Evolutionary conservation across 768 basidiomycete species (phyloP).

Genomic region (Lyophyllum shimeji): DNA sequence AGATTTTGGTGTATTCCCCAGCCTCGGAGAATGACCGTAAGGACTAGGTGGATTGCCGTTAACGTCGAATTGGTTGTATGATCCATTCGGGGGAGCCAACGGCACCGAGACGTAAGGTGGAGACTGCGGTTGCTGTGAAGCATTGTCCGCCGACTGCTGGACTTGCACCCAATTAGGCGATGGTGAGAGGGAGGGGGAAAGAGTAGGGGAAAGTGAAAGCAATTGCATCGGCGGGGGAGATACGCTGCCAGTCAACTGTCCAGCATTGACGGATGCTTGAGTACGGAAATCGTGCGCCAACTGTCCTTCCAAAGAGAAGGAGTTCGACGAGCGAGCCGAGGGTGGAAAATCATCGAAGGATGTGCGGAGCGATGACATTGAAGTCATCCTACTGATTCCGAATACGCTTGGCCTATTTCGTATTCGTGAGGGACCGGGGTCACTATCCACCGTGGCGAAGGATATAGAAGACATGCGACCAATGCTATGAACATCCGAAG

Average conservation of each 20-base stretch:
- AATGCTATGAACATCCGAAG: conserved; percentile 78
- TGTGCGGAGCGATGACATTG: conserved; percentile 72
- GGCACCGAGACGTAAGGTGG: conserved; percentile 37
- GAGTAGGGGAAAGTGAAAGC: conserved; percentile 68
- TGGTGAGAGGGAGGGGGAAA: conserved; percentile 51
- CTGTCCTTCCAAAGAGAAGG: conserved; percentile 74
- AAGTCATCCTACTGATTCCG: conserved; percentile 73
- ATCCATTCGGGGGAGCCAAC: conserved; percentile 34
- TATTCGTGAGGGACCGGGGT: conserved; percentile 74
- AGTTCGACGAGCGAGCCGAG: conserved; percentile 78
- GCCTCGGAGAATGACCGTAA: conserved; percentile 59
- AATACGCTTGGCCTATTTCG: conserved; percentile 63
- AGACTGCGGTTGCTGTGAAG: conserved; percentile 35
- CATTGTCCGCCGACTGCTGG: conserved; percentile 37
- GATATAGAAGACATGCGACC: conserved; percentile 77
- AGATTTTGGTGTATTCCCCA: conserved; percentile 60
- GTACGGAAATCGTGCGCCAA: conserved; percentile 73
- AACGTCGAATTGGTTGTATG: conserved; percentile 51
- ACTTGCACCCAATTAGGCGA: conserved; percentile 56
- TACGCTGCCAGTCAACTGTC: conserved; percentile 58
- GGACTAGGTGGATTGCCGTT: conserved; percentile 54
- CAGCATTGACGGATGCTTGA: conserved; percentile 66
- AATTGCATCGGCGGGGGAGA: conserved; percentile 79
- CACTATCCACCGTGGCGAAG: conserved; percentile 82
- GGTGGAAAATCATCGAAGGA: conserved; percentile 72